These are phyloP conservation scores for Populus deltoides DNA, from an alignment of 345 rosid genomes.

Conservation along the genomic window DNA sequence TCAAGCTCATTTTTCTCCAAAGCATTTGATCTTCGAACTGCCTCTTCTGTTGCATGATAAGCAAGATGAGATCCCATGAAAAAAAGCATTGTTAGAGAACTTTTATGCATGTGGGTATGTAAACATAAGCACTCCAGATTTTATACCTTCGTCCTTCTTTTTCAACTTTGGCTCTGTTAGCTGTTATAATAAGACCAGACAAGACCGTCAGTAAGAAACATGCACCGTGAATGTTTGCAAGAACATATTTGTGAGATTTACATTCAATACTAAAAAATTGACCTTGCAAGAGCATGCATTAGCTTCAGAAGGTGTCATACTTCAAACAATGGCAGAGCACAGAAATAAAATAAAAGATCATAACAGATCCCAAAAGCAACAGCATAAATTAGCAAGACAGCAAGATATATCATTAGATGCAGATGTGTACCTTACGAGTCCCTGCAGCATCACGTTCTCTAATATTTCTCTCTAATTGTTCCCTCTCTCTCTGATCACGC, in stretches of 20 bases:
- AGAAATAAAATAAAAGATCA: neutral
- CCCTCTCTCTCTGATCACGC: conserved; percentile 90
- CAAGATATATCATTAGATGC: neutral
- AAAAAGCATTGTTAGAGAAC: neutral
- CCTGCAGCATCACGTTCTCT: conserved; percentile 83
- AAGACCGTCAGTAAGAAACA: conserved; percentile 16
- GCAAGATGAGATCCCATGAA: neutral
- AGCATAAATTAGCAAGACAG: neutral
- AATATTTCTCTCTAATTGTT: conserved; percentile 73
- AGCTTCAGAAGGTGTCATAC: neutral
- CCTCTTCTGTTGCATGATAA: conserved; percentile 59
- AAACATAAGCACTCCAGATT: conserved; percentile 11
- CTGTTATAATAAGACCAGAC: conserved; percentile 37
- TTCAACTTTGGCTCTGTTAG: conserved; percentile 73
- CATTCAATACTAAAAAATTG: no score
- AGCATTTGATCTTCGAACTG: conserved; percentile 62
- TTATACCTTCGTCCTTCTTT: conserved; percentile 76
- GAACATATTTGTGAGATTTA: no score
- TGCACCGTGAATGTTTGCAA: no score
- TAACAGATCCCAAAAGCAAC: neutral
- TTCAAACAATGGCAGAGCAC: neutral
- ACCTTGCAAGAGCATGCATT: neutral
- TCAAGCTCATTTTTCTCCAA: conserved; percentile 56
- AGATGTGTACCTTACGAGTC: conserved; percentile 63
- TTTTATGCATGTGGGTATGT: neutral